Base-by-base conservation (phyloP, 2,329 filamentous ascomycete species). In the Xylaria sp. region DNA sequence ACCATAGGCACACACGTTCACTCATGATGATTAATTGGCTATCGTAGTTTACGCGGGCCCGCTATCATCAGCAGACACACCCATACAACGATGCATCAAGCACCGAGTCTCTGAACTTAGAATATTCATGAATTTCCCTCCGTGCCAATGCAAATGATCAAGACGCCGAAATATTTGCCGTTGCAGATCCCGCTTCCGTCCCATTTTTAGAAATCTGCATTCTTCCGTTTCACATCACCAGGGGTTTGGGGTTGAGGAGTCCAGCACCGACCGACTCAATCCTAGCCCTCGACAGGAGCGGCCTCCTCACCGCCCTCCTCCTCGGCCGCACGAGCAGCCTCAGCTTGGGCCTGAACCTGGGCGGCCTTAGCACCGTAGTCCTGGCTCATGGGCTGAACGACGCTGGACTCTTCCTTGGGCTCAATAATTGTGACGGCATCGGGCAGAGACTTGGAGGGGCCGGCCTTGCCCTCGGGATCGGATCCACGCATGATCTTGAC, bases 401-500 rank as follows among this genome's bases (percentile, higher is more conserved):
- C 92, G 80, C 92, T 90, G 84, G 94, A 90, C 91, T 99, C 96
- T 88, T 99, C 96, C 93, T 99, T 99, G 86, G 96, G 97, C 89
- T 99, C 96, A 86, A 98, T 97, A 87, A 99, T 96, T 84, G 95
- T 98, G 85, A 99, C 96, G 83, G 94, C 94, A 85, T 99, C 96
- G 78, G 96, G 96, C 76, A 99, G 93, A 77, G 94, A 91, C 91
- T 98, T 98, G 87, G 94, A 93, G 80, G 95, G 94, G 78, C 96
- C 94, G 81, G 94, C 91, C 92, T 99, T 99, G 91, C 96, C 96
- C 87, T 98, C 94, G 84, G 96, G 96, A 89, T 99, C 96, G 79
- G 94, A 96, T 83, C 96, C 96, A 84, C 97, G 94, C 96, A 99
- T 99, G 88, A 99, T 99, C 94, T 99, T 99, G 86, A 99, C 96